Base-by-base conservation (phyloP, 768 basidiomycete species). In the Tylopilus sp. region DNA sequence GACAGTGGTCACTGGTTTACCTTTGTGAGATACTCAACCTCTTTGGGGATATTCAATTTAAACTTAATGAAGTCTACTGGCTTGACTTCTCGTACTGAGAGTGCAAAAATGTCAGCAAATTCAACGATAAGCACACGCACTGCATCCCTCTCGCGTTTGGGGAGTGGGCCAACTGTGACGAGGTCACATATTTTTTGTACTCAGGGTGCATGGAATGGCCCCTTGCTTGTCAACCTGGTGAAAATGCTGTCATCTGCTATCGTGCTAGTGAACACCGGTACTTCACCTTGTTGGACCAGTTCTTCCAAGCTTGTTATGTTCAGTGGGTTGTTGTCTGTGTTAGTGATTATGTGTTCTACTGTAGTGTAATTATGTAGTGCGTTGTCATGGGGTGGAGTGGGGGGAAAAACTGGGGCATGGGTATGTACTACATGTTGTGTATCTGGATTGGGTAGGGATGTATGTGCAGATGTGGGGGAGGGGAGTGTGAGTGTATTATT, bases 61-160 rank as follows among this genome's bases (percentile, higher is more conserved):
- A n/a, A 42, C 13, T 43, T 50, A 0, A 21, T 16, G 1, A 9
- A 16, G 1, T 3, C 3, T 3, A 21, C 8, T 1, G 25, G 33
- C 28, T 44, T 42, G 7, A 50, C 50, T 36, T 50, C 41, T 0
- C 11, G 11, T 7, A 50, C 13, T 0, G 33, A 50, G 0, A 50
- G 41, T 1, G 50, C 25, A 36, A 50, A 50, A 5, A 50, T 11
- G 8, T 50, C 50, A 31, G 42, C 22, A 1, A 26, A 50, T 28
- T 50, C 50, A 0, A 0, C 0, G 3, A 49, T 2, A 10, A 49
- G 38, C 10, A 22, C 16, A 2, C 1, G 12, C 1, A 49, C 48
- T 29, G 0, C 6, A 17, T 19, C 2, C 3, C 14, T 14, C 4
- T 36, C 2, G 10, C 40, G 1, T 0, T 40, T 6, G 0, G 4